Evolutionary conservation across 1,284 basidiomycete genomes (phyloP).

Genomic region (Trichosporon sp.): DNA sequence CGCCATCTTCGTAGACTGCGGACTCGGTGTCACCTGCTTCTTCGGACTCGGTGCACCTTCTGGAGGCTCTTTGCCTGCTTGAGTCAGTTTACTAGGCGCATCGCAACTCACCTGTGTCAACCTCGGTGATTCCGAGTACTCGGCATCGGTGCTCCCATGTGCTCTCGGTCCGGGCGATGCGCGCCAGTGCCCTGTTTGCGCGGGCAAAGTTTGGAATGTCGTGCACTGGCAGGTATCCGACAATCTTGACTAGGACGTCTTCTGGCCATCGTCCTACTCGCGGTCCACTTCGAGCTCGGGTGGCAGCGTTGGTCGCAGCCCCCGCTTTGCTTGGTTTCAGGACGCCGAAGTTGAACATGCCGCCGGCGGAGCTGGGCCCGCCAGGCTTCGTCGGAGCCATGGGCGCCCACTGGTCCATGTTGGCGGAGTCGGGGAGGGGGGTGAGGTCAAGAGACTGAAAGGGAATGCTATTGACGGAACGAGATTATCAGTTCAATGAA

Average conservation of each 20-base stretch:
- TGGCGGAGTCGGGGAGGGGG: neutral
- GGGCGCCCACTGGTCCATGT: conserved; percentile 52
- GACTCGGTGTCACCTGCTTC: neutral
- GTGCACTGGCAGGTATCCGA: conserved; percentile 71
- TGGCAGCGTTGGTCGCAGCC: conserved; percentile 27
- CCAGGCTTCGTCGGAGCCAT: conserved; percentile 48
- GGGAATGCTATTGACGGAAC: neutral
- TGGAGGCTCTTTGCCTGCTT: conserved; percentile 20
- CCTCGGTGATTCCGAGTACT: conserved; percentile 61
- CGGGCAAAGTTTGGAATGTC: conserved; percentile 75
- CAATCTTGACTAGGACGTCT: conserved; percentile 71
- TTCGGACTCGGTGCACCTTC: conserved; percentile 1
- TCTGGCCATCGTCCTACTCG: conserved; percentile 76
- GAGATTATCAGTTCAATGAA: neutral
- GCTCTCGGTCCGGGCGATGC: conserved; percentile 68
- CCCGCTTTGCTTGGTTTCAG: conserved; percentile 60
- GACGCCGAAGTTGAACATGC: conserved; percentile 64
- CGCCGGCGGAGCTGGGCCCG: conserved; percentile 60
- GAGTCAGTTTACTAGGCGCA: neutral
- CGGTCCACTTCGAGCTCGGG: conserved; percentile 46
- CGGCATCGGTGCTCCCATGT: conserved; percentile 75
- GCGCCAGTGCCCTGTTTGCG: conserved; percentile 66
- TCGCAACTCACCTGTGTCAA: conserved; percentile 29
- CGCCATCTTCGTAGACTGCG: conserved; percentile 5
- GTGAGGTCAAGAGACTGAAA: neutral